Base-by-base conservation (phyloP, 352 stramenopile genomes). In the Globisporangium carolinianum region DNA sequence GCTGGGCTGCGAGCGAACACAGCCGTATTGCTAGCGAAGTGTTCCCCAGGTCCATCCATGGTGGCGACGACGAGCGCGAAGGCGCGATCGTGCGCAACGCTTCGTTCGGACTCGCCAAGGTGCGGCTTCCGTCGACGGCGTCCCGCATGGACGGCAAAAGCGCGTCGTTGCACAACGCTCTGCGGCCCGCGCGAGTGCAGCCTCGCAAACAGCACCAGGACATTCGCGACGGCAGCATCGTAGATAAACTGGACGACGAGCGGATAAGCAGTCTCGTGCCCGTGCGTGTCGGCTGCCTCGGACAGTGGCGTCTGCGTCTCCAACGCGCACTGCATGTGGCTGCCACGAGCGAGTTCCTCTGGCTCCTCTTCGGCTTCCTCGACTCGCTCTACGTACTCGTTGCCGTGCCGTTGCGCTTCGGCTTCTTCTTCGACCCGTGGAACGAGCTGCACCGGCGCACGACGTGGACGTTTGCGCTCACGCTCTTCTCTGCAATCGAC, bases 351-450 rank as follows among this genome's bases (percentile, higher is more conserved):
- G 51, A 61, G 6, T 49, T 43, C 7, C 10, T 46, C 5, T 48
- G n/a, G 55, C 50, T 48, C 18, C 5, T 55, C 6, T 6, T 67
- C 8, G 47, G 53, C 5, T 53, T 80, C 2, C 2, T 77, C 3
- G 69, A 80, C 46, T 51, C 66, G 24, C 18, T 75, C 46, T 75
- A 65, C 41, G 58, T 75, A 12, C 43, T 80, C 32, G 42, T 63
- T 12, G 66, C 39, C 4, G 66, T 75, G 24, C 71, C 71, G 14
- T 36, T 76, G 0, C 65, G 71, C 18, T 17, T 79, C 0, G 71
- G 71, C 2, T 79, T 75, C 42, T 72, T 80, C 55, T 80, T 74
- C 15, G 72, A 80, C 18, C 72, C 72, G 14, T 67, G 60, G 61
- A 51, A 74, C 45, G 51, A 72, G 17, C 38, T n/a, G 17, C n/a